Evolutionary conservation across 495 filamentous ascomycete genomes (phyloP).

Genomic region (Aspergillus biplanus): DNA sequence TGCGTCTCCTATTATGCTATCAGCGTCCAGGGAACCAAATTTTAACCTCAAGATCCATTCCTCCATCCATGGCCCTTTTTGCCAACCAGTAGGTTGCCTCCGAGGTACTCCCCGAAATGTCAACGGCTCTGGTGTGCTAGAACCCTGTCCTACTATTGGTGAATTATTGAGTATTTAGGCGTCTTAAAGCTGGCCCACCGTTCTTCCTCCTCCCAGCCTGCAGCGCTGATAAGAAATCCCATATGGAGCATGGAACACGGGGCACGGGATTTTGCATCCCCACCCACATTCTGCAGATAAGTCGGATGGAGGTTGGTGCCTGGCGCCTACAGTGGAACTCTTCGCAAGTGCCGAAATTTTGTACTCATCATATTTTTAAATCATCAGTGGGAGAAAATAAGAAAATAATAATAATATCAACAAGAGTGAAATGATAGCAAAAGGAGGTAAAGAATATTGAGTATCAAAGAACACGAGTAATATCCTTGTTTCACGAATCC

Average conservation of each 20-base stretch:
- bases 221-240: neutral
- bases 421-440: neutral
- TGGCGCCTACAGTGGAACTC: neutral
- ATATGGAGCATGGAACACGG: neutral
- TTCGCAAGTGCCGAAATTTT: neutral
- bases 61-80: too few relatives aligned
- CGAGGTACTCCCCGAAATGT: neutral
- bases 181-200: constrained; percentile 11
- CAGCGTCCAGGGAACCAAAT: too few relatives aligned
- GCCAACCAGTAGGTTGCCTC: neutral
- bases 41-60: too few relatives aligned
- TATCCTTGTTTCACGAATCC: neutral
- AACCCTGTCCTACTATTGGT: constrained; percentile 7
- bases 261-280: neutral
- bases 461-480: neutral
- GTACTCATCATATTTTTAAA: neutral
- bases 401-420: neutral
- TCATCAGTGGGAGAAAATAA: neutral
- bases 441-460: neutral
- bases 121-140: constrained; percentile 7
- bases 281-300: neutral
- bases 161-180: neutral
- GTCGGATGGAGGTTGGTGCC: neutral
- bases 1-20: too few relatives aligned
- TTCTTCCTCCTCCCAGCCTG: constrained; percentile 1